A percentile compares a stretch with the other conserved stretches of the same genome.
These are phyloP conservation scores for Anthoceros angustus DNA, from an alignment of 225 moss, liverwort and hornwort species.

Conservation along the genomic window DNA sequence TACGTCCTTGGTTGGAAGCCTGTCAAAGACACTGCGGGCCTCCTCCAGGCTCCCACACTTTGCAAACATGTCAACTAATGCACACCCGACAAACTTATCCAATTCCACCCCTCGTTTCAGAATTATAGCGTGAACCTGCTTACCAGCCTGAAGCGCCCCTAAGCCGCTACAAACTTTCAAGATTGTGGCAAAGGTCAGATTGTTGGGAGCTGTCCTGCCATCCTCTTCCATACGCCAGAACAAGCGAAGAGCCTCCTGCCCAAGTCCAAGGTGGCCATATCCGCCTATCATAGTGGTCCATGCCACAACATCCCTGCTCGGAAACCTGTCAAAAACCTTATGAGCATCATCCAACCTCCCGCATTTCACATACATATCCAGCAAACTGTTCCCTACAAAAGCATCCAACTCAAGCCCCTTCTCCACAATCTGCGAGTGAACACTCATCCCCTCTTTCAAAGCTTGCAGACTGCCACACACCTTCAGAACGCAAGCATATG, in stretches of 20 bases:
- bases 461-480: background rate
- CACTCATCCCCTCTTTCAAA: background rate
- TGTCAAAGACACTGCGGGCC: background rate
- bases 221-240: background rate
- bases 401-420: background rate
- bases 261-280: background rate
- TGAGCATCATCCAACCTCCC: background rate
- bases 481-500: background rate
- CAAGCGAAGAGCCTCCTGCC: background rate
- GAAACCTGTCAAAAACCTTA: background rate
- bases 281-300: background rate
- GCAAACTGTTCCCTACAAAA: background rate
- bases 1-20: background rate
- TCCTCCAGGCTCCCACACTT: slow-evolving; percentile 4
- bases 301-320: background rate
- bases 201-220: background rate
- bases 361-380: slow-evolving; percentile 3
- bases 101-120: background rate
- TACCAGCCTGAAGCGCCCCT: background rate
- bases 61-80: slow-evolving; percentile 1
- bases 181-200: background rate
- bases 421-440: background rate
- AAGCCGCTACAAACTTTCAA: background rate
- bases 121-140: background rate
- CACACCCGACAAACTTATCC: background rate